Evolutionary conservation across 306 rosid genomes (phyloP), one percentile per base, ranked within the genome.

Genomic region (Quercus agrifolia): DNA sequence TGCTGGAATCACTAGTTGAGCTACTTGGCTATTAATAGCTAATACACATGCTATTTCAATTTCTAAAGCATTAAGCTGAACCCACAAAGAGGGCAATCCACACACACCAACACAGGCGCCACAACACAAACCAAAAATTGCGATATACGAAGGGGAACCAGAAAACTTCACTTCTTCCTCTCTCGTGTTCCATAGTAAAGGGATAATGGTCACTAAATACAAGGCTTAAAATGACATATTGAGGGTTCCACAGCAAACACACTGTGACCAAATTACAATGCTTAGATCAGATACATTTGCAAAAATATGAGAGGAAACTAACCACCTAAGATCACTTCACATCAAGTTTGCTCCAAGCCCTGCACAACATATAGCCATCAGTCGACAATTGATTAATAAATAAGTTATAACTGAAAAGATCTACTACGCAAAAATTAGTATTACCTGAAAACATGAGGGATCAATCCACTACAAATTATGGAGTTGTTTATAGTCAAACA

Each of bases 211-310:
- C 80, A 57, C 87, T 81, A 82, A 70, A 82, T 74, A 85, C 73
- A 77, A 70, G 80, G 83, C 77, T 67, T 62, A 52, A 77, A 67
- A 56, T 78, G 84, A 58, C 74, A 71, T 56, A 58, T 21, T 52
- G 77, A 68, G 30, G 74, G 87, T 84, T 83, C 87, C 87, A 71
- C 73, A 70, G 82, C 52, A 57, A 79, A 76, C 86, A 84, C 73
- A 77, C 87, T 71, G 83, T 74, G 92, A 82, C 85, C 85, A 86
- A 86, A 75, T 85, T 83, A 83, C 81, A 79, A 79, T 23, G 87
- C 84, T 49, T 80, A 80, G 28, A 79, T 83, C 86, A 72, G 81
- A 82, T 78, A 80, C 86, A 85, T 73, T 30, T 35, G 79, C 71
- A 82, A 84, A 85, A 88, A 67, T 78, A 82, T 35, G 55, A 70